Evolutionary conservation across 768 basidiomycete genomes (phyloP), one percentile per base, ranked within the genome.

Genomic region (Inosperma sp.): DNA sequence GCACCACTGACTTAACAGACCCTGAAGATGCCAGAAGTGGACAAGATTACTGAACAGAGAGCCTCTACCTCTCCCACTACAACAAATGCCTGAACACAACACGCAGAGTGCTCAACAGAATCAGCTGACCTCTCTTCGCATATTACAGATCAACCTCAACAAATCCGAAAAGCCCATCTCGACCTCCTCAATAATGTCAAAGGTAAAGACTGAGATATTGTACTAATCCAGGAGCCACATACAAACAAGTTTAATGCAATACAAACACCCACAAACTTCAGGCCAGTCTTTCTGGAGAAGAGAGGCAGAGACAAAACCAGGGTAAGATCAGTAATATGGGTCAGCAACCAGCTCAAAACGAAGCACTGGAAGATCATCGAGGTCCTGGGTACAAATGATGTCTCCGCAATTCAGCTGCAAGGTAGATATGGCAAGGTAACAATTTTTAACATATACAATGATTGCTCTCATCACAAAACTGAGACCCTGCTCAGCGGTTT

Each of bases 371-470:
- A 40, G n/a, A 53, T n/a, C n/a, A n/a, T n/a, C 52, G n/a, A 17
- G 67, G 12, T 29, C 48, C 2, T 66, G 8, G 49, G 54, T 1
- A 44, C 52, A 7, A 33, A 40, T 9, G 68, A 70, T 42, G 39
- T 72, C 9, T 60, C 58, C 4, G 67, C 55, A 1, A 54, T 68
- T 0, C 51, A 57, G n/a, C 9, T 70, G 2, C 19, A 30, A 2
- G 61, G 57, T 3, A 21, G 9, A 7, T 36, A 43, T 2, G 58
- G 60, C 0, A 48, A n/a, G 3, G 3, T 72, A n/a, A 47, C 51
- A 0, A 60, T 74, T 0, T 59, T 72, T 62, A 75, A 73, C 58
- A 54, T 74, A 3, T 76, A 76, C 59, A 69, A 68, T 27, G 62
- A 70, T 58, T 56, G 66, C 12, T 52, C 52, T 1, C 34, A 68